Base-by-base conservation (phyloP, 331 rosid genomes). In the Arachis monticola region DNA sequence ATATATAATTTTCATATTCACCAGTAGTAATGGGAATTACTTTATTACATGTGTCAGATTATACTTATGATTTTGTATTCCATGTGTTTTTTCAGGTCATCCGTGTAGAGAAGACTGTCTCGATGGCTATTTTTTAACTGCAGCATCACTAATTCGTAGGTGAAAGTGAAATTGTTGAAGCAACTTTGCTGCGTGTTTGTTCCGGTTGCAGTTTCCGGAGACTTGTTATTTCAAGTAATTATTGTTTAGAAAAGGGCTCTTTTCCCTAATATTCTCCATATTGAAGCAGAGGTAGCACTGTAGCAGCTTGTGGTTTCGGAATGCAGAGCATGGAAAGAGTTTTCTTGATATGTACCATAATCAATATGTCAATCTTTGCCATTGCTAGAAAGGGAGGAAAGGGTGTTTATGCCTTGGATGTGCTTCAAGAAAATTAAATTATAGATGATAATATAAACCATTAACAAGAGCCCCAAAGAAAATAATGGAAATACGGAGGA, bases 51-150 rank as follows among this genome's bases (percentile, higher is more conserved):
- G 22, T 17, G 22, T 17, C 22, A 17, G 22, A 17, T 17, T 75
- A 67, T 50, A 67, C 70, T 67, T 32, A 30, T n/a, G 31, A 71
- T 76, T 62, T 73, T 77, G 53, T 61, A 8, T 67, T 67, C 5
- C 52, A 32, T 73, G 52, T 68, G 7, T 14, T 66, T 77, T 31
- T 12, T 58, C 86, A 90, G 93, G 84, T 69, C 83, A 64, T 86
- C 86, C 5, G 82, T 64, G 73, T 84, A 84, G 84, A 42, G 46
- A 80, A 78, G 80, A 67, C 32, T 55, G 73, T 38, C 65, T 31
- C 57, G 38, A 63, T 10, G 73, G 30, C 73, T 68, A 48, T 56
- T 79, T 65, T 83, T 35, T 35, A 35, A 46, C 48, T 11, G 77
- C 40, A 72, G 59, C 79, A 69, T 61, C 50, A 47, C 58, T 45